Percentiles rank a stretch among this genome's conserved stretches.
phyloP scores from a whole-genome alignment of 2,329 filamentous ascomycete genomes.

The Teratosphaeria gauchensis region DNA sequence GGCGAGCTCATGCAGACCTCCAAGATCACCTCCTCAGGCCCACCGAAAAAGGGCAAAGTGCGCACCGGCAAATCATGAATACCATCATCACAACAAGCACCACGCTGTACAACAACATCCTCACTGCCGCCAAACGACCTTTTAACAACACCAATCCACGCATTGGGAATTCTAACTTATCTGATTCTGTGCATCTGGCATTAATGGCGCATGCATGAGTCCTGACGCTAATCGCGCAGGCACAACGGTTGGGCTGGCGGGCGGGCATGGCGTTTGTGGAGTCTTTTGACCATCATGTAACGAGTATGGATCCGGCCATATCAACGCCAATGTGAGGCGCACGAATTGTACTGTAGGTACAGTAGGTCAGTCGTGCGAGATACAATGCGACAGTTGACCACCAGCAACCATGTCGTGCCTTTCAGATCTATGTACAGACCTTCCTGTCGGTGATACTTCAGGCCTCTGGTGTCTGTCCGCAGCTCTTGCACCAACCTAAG shows the following conservation, averaged over 20 bases:
- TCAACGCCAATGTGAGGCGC: neutral
- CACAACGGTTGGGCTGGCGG: neutral
- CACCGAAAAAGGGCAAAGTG: conserved; percentile 38
- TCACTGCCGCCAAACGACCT: neutral
- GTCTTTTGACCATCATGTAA: neutral
- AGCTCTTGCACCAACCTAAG: no score
- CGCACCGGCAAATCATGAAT: neutral
- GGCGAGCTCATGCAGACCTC: conserved; percentile 80
- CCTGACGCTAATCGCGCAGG: neutral
- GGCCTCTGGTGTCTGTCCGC: no score
- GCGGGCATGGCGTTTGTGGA: neutral
- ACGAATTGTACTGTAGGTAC: neutral
- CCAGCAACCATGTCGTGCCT: neutral
- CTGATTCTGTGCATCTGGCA: neutral
- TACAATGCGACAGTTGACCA: neutral
- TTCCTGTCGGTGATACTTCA: no score
- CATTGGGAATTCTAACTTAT: neutral
- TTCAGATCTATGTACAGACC: neutral
- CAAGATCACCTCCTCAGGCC: conserved; percentile 47
- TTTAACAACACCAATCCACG: neutral
- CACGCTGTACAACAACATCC: neutral
- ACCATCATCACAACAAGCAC: neutral
- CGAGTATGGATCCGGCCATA: neutral
- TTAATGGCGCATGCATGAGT: neutral
- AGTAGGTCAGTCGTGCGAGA: neutral